A percentile compares a stretch with the other conserved stretches of the same genome.
These are phyloP conservation scores for Naumovozyma castellii DNA, from an alignment of 805 yeast species.

Conservation along the genomic window DNA sequence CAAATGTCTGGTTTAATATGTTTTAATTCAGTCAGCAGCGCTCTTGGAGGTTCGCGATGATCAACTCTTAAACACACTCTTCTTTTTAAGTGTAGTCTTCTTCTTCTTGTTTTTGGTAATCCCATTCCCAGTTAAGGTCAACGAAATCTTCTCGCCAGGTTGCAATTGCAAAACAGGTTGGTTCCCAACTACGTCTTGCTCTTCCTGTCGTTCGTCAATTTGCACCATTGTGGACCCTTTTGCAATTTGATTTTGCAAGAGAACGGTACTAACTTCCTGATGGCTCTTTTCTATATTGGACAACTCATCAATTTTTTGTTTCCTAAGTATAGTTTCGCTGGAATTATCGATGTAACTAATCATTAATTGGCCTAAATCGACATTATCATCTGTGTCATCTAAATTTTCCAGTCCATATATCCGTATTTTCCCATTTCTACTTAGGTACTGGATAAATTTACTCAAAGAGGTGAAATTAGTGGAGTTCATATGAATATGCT, in stretches of 20 bases:
- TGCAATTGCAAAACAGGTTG: neutral
- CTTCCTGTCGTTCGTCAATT: neutral
- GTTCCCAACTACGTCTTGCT: neutral
- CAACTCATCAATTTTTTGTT: slow-evolving; percentile 32
- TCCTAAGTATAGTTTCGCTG: slow-evolving; percentile 37
- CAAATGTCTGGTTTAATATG: no score
- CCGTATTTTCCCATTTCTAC: slow-evolving; percentile 44
- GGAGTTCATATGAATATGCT: slow-evolving; percentile 86
- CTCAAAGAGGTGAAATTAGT: slow-evolving; percentile 71
- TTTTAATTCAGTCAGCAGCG: no score
- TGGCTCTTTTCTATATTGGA: slow-evolving; percentile 35
- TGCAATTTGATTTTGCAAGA: slow-evolving; percentile 46
- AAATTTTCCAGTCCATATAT: slow-evolving; percentile 32
- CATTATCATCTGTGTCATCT: slow-evolving; percentile 27
- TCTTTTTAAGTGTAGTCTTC: neutral
- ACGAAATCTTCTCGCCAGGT: neutral
- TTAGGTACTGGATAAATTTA: slow-evolving; percentile 54
- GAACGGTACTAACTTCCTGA: slow-evolving; percentile 34
- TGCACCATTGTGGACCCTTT: slow-evolving; percentile 3
- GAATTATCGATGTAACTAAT: slow-evolving; percentile 50
- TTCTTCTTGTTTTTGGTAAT: neutral
- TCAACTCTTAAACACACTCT: neutral
- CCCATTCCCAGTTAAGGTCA: neutral
- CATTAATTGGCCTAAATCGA: slow-evolving; percentile 32
- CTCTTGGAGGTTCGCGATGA: no score